These are phyloP conservation scores for Fraxinus sp. DNA, from an alignment of 305 asterid genomes.

Conservation along the genomic window DNA sequence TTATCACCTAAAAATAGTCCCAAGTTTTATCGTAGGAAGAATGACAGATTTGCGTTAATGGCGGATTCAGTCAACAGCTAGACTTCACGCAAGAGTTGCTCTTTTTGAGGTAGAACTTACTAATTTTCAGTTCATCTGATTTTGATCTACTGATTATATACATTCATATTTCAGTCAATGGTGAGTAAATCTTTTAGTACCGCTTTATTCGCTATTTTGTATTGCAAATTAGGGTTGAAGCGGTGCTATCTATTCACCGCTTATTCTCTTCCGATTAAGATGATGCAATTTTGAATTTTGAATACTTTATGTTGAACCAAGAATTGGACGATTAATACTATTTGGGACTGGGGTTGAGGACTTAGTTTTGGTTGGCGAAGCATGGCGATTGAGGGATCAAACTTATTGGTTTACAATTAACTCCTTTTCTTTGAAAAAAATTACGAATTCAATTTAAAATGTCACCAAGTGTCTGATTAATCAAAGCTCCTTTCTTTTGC, in stretches of 20 bases:
- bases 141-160: constrained; percentile 9
- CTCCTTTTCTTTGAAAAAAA: constrained; percentile 7
- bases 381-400: constrained; percentile 15
- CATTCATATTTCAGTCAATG: background rate
- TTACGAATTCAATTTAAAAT: constrained; percentile 1
- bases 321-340: background rate
- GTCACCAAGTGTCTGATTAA: constrained; percentile 1
- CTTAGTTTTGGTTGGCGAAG: constrained; percentile 9
- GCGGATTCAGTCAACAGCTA: constrained; percentile 37
- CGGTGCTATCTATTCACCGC: background rate
- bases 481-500: constrained; percentile 2
- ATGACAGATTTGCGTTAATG: constrained; percentile 35
- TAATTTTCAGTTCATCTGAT: constrained; percentile 17
- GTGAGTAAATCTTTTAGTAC: background rate
- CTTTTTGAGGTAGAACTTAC: constrained; percentile 21
- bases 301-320: background rate
- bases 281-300: background rate
- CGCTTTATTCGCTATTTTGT: constrained; percentile 3
- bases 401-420: constrained; percentile 1
- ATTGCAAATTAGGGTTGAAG: constrained; percentile 34
- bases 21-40: background rate
- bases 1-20: background rate
- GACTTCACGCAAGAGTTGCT: constrained; percentile 25
- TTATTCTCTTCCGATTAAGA: background rate
- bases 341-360: background rate